Percentiles rank a stretch among this genome's conserved stretches.
Conservation (phyloP, 2,329 filamentous ascomycete genomes). For the Arachnomyces sp. region DNA sequence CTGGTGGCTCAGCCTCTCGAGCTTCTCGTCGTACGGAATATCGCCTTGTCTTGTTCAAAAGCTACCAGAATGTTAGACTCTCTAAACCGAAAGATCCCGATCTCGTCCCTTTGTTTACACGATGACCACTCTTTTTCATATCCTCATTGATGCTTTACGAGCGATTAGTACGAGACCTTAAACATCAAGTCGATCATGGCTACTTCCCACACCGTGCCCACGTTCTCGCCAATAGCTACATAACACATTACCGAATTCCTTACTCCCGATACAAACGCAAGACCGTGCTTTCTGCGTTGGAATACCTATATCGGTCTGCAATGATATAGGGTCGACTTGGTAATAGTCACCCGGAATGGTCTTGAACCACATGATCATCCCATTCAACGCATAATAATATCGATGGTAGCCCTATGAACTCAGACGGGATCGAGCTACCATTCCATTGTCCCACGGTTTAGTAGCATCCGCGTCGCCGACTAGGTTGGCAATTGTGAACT, state of each 20-base stretch:
- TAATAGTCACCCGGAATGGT: conserved; percentile 38
- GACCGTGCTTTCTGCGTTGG: conserved; percentile 32
- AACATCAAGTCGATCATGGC: background rate
- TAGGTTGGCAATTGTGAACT: conserved; percentile 36
- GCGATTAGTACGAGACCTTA: background rate
- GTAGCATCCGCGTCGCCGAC: conserved; percentile 27
- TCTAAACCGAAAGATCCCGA: conserved; percentile 35
- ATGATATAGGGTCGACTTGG: conserved; percentile 31
- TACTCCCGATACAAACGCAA: conserved; percentile 29
- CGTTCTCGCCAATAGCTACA: conserved; percentile 36
- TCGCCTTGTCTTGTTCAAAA: conserved; percentile 29
- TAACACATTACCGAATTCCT: conserved; percentile 34
- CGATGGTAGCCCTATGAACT: conserved; percentile 41
- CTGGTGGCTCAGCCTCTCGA: conserved; percentile 23
- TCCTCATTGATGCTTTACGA: conserved; percentile 27
- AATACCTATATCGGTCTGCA: conserved; percentile 29
- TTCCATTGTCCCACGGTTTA: conserved; percentile 25
- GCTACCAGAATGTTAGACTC: conserved; percentile 36
- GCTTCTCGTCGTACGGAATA: conserved; percentile 34
- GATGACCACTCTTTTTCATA: conserved; percentile 20
- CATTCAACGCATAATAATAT: conserved; percentile 37
- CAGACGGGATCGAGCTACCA: conserved; percentile 35
- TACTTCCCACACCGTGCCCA: conserved; percentile 33
- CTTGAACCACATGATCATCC: conserved; percentile 29
- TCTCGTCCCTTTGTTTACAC: conserved; percentile 34